A percentile compares a stretch with the other conserved stretches of the same genome.
Conservation (phyloP, 106 monocot species). For the Allium cepa region DNA sequence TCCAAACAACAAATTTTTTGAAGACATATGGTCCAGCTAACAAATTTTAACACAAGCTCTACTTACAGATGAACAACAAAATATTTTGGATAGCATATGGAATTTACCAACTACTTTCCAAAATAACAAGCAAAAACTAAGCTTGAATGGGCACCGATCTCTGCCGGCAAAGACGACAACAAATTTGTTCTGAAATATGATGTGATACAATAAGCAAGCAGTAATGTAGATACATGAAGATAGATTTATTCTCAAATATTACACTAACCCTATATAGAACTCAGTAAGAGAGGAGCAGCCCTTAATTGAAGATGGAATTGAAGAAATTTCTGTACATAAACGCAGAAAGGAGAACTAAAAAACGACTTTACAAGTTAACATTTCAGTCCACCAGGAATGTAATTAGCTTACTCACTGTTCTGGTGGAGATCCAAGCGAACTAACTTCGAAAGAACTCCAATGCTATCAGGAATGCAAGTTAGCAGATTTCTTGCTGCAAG, state of each 20-base stretch:
- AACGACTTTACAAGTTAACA: too few species aligned
- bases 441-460: slow-evolving; percentile 68
- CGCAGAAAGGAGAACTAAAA: too few species aligned
- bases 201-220: not conserved
- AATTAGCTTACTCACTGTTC: slow-evolving; percentile 60
- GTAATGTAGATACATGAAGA: too few species aligned
- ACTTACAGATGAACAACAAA: too few species aligned
- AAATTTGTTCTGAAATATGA: slow-evolving; percentile 62
- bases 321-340: slow-evolving; percentile 50
- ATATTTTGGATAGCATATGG: too few species aligned
- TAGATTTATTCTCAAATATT: too few species aligned
- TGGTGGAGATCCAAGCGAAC: slow-evolving; percentile 91
- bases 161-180: slow-evolving; percentile 57
- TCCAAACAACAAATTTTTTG: too few species aligned
- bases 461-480: slow-evolving; percentile 60
- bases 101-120: too few species aligned
- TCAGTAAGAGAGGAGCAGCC: slow-evolving; percentile 81
- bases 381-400: not conserved
- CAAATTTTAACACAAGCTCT: too few species aligned
- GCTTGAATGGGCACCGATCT: slow-evolving; percentile 67
- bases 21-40: too few species aligned
- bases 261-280: slow-evolving; percentile 84
- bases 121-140: too few species aligned
- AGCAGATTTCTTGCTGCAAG: slow-evolving; percentile 81
- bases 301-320: slow-evolving; percentile 70